These are phyloP conservation scores for Cadophora gregata DNA, from an alignment of 2,329 filamentous ascomycete genomes.

Conservation along the genomic window DNA sequence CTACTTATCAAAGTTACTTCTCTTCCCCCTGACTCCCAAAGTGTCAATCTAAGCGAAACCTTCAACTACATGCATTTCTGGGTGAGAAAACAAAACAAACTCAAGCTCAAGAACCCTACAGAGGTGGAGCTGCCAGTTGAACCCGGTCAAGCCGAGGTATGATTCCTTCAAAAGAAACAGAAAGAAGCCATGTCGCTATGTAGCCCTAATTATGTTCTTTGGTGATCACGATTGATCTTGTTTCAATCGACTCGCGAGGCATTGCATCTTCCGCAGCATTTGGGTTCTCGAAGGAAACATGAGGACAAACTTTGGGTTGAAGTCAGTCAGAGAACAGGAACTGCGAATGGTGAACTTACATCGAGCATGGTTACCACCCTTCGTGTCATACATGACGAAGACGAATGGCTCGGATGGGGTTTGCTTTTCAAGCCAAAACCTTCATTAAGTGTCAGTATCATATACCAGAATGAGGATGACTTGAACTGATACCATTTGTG, in stretches of 20 bases:
- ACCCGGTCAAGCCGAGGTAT: no score
- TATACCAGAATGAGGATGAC: neutral
- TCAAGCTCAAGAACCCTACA: no score
- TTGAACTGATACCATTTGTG: conserved; percentile 33
- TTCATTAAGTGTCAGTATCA: neutral
- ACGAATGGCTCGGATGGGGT: conserved; percentile 34
- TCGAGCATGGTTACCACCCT: conserved; percentile 29
- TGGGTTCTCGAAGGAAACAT: conserved; percentile 33
- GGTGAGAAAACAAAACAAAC: no score
- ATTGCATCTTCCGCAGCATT: conserved; percentile 19
- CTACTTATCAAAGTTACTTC: no score
- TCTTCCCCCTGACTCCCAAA: no score
- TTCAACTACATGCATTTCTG: no score
- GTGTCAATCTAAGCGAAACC: no score
- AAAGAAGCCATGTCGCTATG: no score
- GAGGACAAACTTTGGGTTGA: conserved; percentile 35
- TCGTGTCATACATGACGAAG: conserved; percentile 39
- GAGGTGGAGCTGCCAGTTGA: no score
- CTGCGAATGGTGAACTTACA: conserved; percentile 26
- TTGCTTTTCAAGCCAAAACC: conserved; percentile 40
- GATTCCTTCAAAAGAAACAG: no score
- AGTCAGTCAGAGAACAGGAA: neutral
- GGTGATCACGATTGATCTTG: conserved; percentile 34
- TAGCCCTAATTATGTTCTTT: no score
- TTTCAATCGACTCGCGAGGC: conserved; percentile 30